phyloP scores from a whole-genome alignment of 768 basidiomycete genomes.

The Cubamyces sp. region DNA sequence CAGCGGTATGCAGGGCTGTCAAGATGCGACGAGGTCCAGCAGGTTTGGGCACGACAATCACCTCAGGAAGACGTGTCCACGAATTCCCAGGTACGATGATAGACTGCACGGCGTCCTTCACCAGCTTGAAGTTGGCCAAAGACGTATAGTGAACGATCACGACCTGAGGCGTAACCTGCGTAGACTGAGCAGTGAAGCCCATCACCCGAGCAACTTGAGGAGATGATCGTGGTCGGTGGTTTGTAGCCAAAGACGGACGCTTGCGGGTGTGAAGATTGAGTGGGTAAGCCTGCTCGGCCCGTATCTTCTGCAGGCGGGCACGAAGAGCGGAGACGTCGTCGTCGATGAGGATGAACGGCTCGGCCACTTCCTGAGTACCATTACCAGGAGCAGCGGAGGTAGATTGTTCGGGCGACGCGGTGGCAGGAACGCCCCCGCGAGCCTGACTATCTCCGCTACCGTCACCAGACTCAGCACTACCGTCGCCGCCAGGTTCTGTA shows the following conservation, averaged over 20 bases:
- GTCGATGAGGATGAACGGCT: slow-evolving; percentile 86
- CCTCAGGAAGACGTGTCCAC: slow-evolving; percentile 68
- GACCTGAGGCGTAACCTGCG: slow-evolving; percentile 40
- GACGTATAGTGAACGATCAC: slow-evolving; percentile 92
- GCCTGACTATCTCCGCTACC: slow-evolving; percentile 4
- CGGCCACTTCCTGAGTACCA: slow-evolving; percentile 19
- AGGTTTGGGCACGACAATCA: slow-evolving; percentile 97
- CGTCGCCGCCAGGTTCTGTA: slow-evolving; percentile 57
- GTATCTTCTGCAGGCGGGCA: slow-evolving; percentile 69
- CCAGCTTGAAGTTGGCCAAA: slow-evolving; percentile 82
- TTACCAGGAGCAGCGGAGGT: slow-evolving; percentile 23
- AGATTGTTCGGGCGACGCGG: not conserved
- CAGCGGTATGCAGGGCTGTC: slow-evolving; percentile 89
- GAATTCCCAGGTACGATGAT: slow-evolving; percentile 55
- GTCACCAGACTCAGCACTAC: slow-evolving; percentile 31
- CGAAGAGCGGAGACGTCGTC: slow-evolving; percentile 85
- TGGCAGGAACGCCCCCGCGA: not conserved
- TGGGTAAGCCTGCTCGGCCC: slow-evolving; percentile 55
- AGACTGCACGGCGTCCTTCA: slow-evolving; percentile 84
- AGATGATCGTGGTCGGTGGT: slow-evolving; percentile 80
- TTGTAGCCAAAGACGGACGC: slow-evolving; percentile 66
- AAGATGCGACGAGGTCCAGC: slow-evolving; percentile 93
- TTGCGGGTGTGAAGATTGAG: slow-evolving; percentile 52
- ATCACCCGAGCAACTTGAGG: slow-evolving; percentile 71
- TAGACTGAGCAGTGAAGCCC: slow-evolving; percentile 39